These are phyloP conservation scores for Leccinum rimulosum DNA, from an alignment of 768 basidiomycete species.

Conservation along the genomic window DNA sequence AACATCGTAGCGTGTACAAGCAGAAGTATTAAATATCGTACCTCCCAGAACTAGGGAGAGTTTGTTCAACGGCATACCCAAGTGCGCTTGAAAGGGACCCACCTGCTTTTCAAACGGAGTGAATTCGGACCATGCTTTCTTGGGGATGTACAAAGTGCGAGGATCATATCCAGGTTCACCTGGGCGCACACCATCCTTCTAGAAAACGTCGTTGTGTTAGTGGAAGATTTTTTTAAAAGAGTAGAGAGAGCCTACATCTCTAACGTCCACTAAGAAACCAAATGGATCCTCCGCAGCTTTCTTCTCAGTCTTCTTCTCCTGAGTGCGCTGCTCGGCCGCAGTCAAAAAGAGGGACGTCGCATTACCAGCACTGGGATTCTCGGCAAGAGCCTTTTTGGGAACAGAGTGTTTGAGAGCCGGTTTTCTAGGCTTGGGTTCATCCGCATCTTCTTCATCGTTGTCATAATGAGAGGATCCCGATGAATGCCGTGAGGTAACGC, in stretches of 20 bases:
- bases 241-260: slow-evolving; percentile 52
- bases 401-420: slow-evolving; percentile 34
- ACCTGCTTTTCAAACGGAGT: slow-evolving; percentile 96
- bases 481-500: slow-evolving; percentile 31
- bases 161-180: slow-evolving; percentile 89
- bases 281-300: slow-evolving; percentile 76
- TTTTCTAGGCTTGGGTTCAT: slow-evolving; percentile 36
- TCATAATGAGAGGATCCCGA: slow-evolving; percentile 35
- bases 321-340: slow-evolving; percentile 73
- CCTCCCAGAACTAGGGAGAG: slow-evolving; percentile 66
- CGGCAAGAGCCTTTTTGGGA: slow-evolving; percentile 29
- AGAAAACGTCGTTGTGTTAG: neutral
- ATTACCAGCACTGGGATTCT: slow-evolving; percentile 30
- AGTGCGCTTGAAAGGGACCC: slow-evolving; percentile 7
- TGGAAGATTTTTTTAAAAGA: too few species aligned
- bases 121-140: slow-evolving; percentile 73
- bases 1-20: slow-evolving; percentile 4
- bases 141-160: slow-evolving; percentile 79
- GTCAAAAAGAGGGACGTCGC: slow-evolving; percentile 61
- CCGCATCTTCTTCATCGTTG: slow-evolving; percentile 38
- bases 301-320: slow-evolving; percentile 80
- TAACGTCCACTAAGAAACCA: slow-evolving; percentile 65
- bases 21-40: slow-evolving; percentile 29
- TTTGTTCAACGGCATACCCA: neutral
- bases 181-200: slow-evolving; percentile 81